Evolutionary conservation across 805 yeast genomes (phyloP).

Genomic region (Zygosaccharomyces bisporus): DNA sequence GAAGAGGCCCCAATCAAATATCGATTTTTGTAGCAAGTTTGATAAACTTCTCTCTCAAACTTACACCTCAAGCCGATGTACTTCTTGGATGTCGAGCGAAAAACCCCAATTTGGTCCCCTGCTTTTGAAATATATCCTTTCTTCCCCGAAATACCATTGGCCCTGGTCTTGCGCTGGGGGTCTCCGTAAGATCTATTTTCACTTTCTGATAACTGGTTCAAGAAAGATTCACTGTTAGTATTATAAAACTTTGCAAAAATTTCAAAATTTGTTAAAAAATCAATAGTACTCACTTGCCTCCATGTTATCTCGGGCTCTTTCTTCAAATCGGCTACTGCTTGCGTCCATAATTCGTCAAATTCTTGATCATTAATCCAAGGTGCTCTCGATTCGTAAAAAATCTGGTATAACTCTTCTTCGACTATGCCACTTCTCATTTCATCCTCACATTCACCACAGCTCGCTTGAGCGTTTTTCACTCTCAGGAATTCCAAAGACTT

Average conservation of each 20-base stretch:
- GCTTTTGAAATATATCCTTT: conserved; percentile 37
- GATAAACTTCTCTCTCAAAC: conserved; percentile 48
- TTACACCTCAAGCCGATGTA: conserved; percentile 57
- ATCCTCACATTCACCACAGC: conserved; percentile 53
- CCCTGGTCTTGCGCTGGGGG: conserved; percentile 37
- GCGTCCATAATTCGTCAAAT: conserved; percentile 63
- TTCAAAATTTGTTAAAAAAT: conserved; percentile 9
- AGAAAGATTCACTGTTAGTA: conserved; percentile 26
- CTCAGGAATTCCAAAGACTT: conserved; percentile 65
- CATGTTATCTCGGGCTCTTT: conserved; percentile 67
- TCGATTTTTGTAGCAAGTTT: conserved; percentile 34
- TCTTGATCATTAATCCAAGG: conserved; percentile 48
- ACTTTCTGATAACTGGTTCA: conserved; percentile 26
- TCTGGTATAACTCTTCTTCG: conserved; percentile 48
- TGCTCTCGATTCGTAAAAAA: conserved; percentile 41
- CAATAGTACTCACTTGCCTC: conserved; percentile 59
- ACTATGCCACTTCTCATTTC: conserved; percentile 50
- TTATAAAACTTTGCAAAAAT: conserved; percentile 12
- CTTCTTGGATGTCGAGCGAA: conserved; percentile 71
- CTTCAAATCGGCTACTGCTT: conserved; percentile 57
- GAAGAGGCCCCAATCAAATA: conserved; percentile 15
- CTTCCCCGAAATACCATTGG: conserved; percentile 40
- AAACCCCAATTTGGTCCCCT: conserved; percentile 44
- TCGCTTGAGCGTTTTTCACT: conserved; percentile 58
- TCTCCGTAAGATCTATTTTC: conserved; percentile 40